Percentiles rank a stretch among this genome's conserved stretches.
These are phyloP conservation scores for Lolium rigidum DNA, from an alignment of 176 grass and related monocot species.

Conservation along the genomic window DNA sequence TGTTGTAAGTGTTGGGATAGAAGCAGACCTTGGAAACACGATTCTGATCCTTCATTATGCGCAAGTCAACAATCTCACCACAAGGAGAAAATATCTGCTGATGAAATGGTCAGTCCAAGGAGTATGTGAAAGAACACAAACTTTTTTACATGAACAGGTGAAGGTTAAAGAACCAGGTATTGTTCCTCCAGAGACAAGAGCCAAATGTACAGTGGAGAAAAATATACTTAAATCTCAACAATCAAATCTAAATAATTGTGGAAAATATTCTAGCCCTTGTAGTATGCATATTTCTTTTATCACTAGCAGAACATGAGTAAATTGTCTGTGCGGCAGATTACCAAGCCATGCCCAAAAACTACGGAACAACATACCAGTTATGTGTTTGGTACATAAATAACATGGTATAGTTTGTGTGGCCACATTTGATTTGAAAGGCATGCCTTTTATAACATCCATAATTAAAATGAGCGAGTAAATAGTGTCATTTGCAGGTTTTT, in stretches of 20 bases:
- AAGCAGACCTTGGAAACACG: conserved; percentile 70
- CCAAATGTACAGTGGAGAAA: not conserved
- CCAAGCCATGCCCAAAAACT: not conserved
- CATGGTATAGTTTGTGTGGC: not conserved
- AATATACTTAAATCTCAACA: conserved; percentile 20
- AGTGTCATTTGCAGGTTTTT: too few relatives aligned
- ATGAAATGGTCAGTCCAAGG: conserved; percentile 36
- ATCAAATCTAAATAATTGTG: not conserved
- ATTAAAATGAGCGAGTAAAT: not conserved
- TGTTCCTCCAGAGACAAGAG: not conserved
- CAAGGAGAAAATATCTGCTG: conserved; percentile 83
- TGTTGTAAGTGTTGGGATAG: conserved; percentile 2
- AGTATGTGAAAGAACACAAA: not conserved
- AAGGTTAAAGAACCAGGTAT: not conserved
- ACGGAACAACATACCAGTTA: not conserved
- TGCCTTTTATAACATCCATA: not conserved
- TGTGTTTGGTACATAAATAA: not conserved
- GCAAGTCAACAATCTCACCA: conserved; percentile 67
- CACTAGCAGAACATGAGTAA: not conserved
- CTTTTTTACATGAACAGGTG: conserved; percentile 4
- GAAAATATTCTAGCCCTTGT: conserved; percentile 3
- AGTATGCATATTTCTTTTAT: conserved; percentile 23
- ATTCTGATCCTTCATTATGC: conserved; percentile 75
- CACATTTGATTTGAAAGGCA: not conserved
- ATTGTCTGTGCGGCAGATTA: not conserved